phyloP scores from a whole-genome alignment of 495 filamentous ascomycete species.

The Melanomma pulvis-pyrius region DNA sequence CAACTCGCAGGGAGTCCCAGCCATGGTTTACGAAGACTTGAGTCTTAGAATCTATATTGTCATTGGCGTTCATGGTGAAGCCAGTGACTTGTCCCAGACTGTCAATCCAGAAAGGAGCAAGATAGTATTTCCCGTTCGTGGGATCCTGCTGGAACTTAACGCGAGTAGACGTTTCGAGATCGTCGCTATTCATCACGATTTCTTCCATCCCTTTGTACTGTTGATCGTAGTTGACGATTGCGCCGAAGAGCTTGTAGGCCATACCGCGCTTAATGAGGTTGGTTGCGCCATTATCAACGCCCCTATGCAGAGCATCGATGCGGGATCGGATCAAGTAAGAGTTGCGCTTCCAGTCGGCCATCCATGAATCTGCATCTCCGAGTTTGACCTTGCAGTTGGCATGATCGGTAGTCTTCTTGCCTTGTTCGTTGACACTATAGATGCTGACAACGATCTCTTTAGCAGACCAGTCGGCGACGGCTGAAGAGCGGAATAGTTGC shows the following conservation, averaged over 20 bases:
- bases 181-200: constrained; percentile 71
- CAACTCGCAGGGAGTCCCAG: constrained; percentile 74
- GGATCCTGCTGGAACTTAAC: constrained; percentile 50
- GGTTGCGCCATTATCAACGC: constrained; percentile 37
- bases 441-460: constrained; percentile 18
- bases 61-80: constrained; percentile 80
- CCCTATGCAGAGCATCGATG: constrained; percentile 50
- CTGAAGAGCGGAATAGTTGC: constrained; percentile 44
- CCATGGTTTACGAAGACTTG: constrained; percentile 78
- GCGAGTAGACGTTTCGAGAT: constrained; percentile 70
- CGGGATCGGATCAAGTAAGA: constrained; percentile 52
- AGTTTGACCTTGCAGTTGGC: constrained; percentile 54
- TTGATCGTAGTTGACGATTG: constrained; percentile 68
- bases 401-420: constrained; percentile 55
- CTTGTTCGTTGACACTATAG: constrained; percentile 40
- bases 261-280: constrained; percentile 62
- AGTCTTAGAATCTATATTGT: constrained; percentile 68
- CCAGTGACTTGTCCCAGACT: constrained; percentile 51
- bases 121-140: constrained; percentile 20
- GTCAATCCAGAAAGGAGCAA: constrained; percentile 34
- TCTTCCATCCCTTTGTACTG: constrained; percentile 75
- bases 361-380: constrained; percentile 40
- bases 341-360: constrained; percentile 53
- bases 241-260: constrained; percentile 75
- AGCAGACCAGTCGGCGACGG: constrained; percentile 34